Evolutionary conservation across 805 yeast genomes (phyloP).

Genomic region (Phaffomyces thermotolerans): DNA sequence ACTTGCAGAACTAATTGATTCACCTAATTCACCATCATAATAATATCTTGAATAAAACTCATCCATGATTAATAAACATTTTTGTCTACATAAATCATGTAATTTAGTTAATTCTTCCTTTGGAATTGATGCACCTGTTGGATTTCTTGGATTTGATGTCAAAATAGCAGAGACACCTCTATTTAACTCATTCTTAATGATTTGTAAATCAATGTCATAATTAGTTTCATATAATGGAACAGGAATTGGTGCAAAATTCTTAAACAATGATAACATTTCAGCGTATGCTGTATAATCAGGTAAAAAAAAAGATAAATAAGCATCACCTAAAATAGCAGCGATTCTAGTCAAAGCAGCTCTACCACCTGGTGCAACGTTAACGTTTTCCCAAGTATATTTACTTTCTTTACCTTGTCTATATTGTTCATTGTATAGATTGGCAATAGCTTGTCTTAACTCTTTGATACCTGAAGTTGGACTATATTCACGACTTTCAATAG

Average conservation of each 20-base stretch:
- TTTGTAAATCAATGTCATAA: constrained; percentile 47
- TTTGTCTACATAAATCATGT: constrained; percentile 44
- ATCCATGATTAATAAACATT: constrained; percentile 54
- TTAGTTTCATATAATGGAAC: constrained; percentile 51
- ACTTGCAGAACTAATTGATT: constrained; percentile 43
- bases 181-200: constrained; percentile 42
- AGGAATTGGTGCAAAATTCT: constrained; percentile 57
- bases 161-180: constrained; percentile 53
- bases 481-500: constrained; percentile 45
- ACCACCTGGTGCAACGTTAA: constrained; percentile 59
- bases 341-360: constrained; percentile 56
- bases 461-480: constrained; percentile 55
- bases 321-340: constrained; percentile 52
- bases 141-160: constrained; percentile 58
- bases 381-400: constrained; percentile 53
- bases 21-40: constrained; percentile 47
- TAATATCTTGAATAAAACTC: constrained; percentile 55
- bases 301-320: constrained; percentile 50
- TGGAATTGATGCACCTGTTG: constrained; percentile 50
- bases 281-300: constrained; percentile 64
- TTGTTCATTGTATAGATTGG: constrained; percentile 46
- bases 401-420: constrained; percentile 42
- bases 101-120: constrained; percentile 39
- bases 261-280: constrained; percentile 55
- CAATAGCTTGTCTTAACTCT: constrained; percentile 50